Base-by-base conservation (phyloP, 306 rosid species). In the Rosa persica region DNA sequence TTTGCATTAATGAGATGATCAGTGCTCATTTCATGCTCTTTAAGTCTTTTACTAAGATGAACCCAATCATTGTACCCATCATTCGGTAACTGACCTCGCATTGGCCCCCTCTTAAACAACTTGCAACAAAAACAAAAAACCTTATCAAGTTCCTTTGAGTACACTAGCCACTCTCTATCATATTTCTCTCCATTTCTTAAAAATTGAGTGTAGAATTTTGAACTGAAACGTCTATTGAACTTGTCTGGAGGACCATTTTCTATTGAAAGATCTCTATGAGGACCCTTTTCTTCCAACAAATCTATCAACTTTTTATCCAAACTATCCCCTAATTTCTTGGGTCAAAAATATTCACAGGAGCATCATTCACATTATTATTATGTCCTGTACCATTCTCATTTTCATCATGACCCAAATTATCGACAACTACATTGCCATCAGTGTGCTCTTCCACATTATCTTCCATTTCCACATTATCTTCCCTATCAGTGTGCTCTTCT, bases 231-330 rank as follows among this genome's bases (percentile, higher is more conserved):
- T 47, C 80, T 64, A 10, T 40, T 30, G 27, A 36, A 20, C 12
- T n/a, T 55, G 16, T 55, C 38, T 19, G 0, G 30, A 23, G 47
- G 72, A 4, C 25, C 6, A 8, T 36, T 60, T 20, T 71, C 62
- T 5, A 80, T 55, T 15, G 46, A 42, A 13, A 74, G 30, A 46
- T 81, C 80, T 68, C 71, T 81, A 1, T 43, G 8, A 22, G 16
- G 38, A 60, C 38, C 17, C 1, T 58, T 58, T 4, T 58, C 36
- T 11, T 23, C 11, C 34, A 58, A 23, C 61, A 54, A 10, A 11
- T 58, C 65, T n/a, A n/a, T 23, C 0, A 8, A 9, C 30, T 22
- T 58, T 4, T n/a, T 19, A 10, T 58, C 15, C 19, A 58, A 6
- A 0, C 20, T 13, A 22, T 58, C 65, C 65, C 15, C n/a, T n/a